Evolutionary conservation across 192 early-diverging fungal species (phyloP).

Genomic region (Obelidium mucronatum): DNA sequence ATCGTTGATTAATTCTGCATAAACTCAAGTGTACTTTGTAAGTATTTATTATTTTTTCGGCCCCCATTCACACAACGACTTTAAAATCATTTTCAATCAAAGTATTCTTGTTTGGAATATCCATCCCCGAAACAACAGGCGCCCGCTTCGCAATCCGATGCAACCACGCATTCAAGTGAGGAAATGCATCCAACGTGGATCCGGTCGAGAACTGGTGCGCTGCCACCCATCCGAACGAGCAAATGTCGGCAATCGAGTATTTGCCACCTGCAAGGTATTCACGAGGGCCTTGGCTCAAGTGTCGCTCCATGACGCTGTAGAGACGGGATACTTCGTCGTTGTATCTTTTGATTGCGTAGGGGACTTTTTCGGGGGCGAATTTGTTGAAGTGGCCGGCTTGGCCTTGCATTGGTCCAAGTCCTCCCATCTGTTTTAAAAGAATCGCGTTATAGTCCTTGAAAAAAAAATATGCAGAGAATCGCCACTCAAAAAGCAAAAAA

Average conservation of each 20-base stretch:
- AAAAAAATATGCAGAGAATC: too few species aligned
- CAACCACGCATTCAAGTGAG: constrained; percentile 54
- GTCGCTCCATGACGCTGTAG: constrained; percentile 42
- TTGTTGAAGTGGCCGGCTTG: constrained; percentile 59
- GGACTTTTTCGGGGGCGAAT: constrained; percentile 56
- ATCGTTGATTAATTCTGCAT: too few species aligned
- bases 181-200: constrained; percentile 35
- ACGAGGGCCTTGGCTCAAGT: constrained; percentile 17
- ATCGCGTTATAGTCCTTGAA: too few species aligned
- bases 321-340: constrained; percentile 57
- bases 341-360: constrained; percentile 62
- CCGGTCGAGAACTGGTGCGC: constrained; percentile 1
- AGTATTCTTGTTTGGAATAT: not conserved
- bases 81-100: constrained; percentile 33
- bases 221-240: constrained; percentile 51
- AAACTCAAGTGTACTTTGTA: too few species aligned
- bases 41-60: too few species aligned
- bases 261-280: constrained; percentile 36
- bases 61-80: too few species aligned
- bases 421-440: too few species aligned
- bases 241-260: constrained; percentile 60
- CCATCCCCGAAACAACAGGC: constrained; percentile 49
- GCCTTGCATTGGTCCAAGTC: constrained; percentile 49
- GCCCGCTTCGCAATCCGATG: constrained; percentile 43
- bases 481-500: too few species aligned